Base-by-base conservation (phyloP, 345 rosid genomes). In the Corchorus capsularis region DNA sequence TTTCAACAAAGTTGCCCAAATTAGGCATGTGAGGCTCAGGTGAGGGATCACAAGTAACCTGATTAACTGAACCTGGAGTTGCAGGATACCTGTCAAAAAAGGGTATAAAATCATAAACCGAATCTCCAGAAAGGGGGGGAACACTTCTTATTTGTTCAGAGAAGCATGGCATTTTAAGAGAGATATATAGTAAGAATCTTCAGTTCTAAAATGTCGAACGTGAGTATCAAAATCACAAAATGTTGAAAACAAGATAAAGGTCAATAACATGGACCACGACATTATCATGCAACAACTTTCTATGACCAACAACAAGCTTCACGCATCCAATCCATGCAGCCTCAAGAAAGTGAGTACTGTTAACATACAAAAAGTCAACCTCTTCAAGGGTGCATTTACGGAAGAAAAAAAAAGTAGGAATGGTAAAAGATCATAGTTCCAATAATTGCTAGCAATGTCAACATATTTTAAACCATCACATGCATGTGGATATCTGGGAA, bases 1-100 rank as follows among this genome's bases (percentile, higher is more conserved):
- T 92, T 80, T 93, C 96, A 78, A 87, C 82, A 49, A 79, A 81
- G 77, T 85, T 84, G 65, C 90, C 86, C 9, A 79, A 56, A 83
- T 85, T 84, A 61, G 77, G 54, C 78, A 65, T 80, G 49, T 75
- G 83, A 73, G 71, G 82, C 67, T 88, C 83, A 63, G 82, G 76
- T 20, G 83, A 69, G 15, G 75, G 78, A 82, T 79, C 83, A 77
- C 83, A 67, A 46, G 64, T 66, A 71, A 78, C 84, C 74, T 73
- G 77, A 74, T 73, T 80, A 62, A 74, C 76, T 63, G 39, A 59
- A 75, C 63, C 67, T 3, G 83, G 71, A 68, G 76, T 65, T 9
- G 77, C 78, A 1, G 86, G 86, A 84, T 87, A 81, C 85, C 97
- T 94, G 81, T 16, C 69, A 72, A 76, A 10, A 80, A 65, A 54